phyloP scores from a whole-genome alignment of 2,329 filamentous ascomycete species.

The Trichoderma arundinaceum region DNA sequence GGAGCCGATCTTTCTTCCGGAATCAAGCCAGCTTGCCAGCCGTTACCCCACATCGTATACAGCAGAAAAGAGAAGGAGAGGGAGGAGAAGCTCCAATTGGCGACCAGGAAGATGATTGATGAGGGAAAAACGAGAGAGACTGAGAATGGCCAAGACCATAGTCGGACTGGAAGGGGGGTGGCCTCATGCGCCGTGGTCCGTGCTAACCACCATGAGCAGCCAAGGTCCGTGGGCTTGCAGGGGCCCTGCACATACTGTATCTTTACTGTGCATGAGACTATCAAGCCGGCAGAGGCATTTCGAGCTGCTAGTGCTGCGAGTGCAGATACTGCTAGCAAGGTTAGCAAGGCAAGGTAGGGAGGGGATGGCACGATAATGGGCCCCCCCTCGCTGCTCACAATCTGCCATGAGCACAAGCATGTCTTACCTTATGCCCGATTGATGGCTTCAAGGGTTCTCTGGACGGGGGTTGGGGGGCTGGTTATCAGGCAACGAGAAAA shows the following conservation, averaged over 20 bases:
- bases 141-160: slow-evolving; percentile 5
- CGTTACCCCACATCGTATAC: slow-evolving; percentile 29
- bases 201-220: slow-evolving; percentile 2
- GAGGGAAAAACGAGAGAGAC: slow-evolving; percentile 26
- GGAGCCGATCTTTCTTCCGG: slow-evolving; percentile 34
- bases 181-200: slow-evolving; percentile 23
- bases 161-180: slow-evolving; percentile 6
- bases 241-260: slow-evolving; percentile 19
- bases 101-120: slow-evolving; percentile 18
- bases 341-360: background rate
- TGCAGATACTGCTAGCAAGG: background rate
- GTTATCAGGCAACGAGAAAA: slow-evolving; percentile 20
- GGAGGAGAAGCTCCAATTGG: slow-evolving; percentile 20
- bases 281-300: slow-evolving; percentile 10
- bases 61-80: background rate
- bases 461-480: background rate
- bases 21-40: slow-evolving; percentile 26
- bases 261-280: slow-evolving; percentile 28
- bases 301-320: slow-evolving; percentile 1
- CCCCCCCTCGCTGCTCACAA: slow-evolving; percentile 2
- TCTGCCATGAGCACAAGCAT: slow-evolving; percentile 13
- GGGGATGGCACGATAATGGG: slow-evolving; percentile 18
- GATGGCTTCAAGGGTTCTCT: background rate
- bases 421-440: slow-evolving; percentile 24
- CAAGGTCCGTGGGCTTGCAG: background rate